Evolutionary conservation across 2,329 filamentous ascomycete species (phyloP), one percentile per base, ranked within the genome.

Genomic region (Cercospora citrullina): DNA sequence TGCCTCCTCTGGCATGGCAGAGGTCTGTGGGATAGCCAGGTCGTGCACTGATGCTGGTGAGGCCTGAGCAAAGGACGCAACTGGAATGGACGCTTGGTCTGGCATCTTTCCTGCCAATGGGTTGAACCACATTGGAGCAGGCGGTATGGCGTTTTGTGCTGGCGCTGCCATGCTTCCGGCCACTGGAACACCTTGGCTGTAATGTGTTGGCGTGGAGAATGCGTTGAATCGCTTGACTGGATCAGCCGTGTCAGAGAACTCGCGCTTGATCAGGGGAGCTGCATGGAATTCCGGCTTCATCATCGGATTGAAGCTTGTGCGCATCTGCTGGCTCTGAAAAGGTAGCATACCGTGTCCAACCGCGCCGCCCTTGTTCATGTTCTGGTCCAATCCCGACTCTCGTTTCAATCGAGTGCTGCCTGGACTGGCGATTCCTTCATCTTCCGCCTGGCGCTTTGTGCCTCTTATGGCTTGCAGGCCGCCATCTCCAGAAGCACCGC

Each of bases 391-490:
- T 9, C 14, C 16, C n/a, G 26, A 36, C 28, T 36, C 14, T 36
- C 31, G 55, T 23, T 36, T 59, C 9, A 59, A 12, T 6, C 30
- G 16, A 33, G 31, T 36, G 1, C 55, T 18, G 5, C 16, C 28
- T 21, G 28, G 31, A 36, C 14, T 21, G 14, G 55, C 4, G 1
- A 59, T 55, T 18, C 9, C 55, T 33, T 28, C 51, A 26, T 45
- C 30, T 28, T 33, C 53, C 53, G 26, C 31, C 26, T 57, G 39
- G 62, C 62, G 62, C 62, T 64, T 64, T 8, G 18, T 14, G 16
- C 31, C 51, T 16, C n/a, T 23, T 16, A 21, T 18, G 18, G 28
- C 21, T n/a, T 48, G 51, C 23, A 23, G 51, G 2, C 10, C 16
- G 3, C 21, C 12, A 4, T 30, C 53, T 36, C 28, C 21, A n/a